Conservation (phyloP, 2,329 filamentous ascomycete genomes). For the Coniochaeta sp. region DNA sequence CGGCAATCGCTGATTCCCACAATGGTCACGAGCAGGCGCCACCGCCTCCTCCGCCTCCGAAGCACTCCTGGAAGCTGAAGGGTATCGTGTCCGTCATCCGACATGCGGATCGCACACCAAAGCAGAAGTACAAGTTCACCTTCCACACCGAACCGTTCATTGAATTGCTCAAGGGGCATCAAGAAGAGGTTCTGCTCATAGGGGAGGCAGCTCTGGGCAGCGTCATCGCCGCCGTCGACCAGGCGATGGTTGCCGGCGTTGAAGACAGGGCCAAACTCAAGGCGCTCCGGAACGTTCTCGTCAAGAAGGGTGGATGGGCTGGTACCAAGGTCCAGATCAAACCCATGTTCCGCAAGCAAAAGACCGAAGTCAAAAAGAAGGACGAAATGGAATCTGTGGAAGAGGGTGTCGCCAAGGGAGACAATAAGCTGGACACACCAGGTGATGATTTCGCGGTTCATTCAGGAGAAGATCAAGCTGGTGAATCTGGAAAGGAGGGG, state of each 20-base stretch:
- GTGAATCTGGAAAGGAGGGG: conserved; percentile 6
- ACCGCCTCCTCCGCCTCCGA: conserved; percentile 60
- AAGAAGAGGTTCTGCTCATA: conserved; percentile 91
- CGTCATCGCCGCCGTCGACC: conserved; percentile 80
- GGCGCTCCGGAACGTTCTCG: conserved; percentile 75
- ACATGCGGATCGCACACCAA: conserved; percentile 93
- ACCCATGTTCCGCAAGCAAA: conserved; percentile 94
- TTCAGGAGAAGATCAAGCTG: not conserved
- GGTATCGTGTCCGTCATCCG: conserved; percentile 95
- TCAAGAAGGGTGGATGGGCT: conserved; percentile 88
- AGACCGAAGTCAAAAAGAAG: conserved; percentile 57
- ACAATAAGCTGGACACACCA: conserved; percentile 14
- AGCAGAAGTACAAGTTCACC: conserved; percentile 99
- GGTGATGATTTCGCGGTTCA: not conserved
- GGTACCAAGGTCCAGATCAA: conserved; percentile 99
- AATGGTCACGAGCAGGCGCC: conserved; percentile 38
- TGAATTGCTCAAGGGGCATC: conserved; percentile 86
- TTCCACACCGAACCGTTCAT: conserved; percentile 97
- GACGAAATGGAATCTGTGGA: conserved; percentile 41
- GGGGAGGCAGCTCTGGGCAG: conserved; percentile 84
- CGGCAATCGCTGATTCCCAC: conserved; percentile 16
- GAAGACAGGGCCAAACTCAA: conserved; percentile 87
- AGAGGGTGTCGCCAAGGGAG: conserved; percentile 26
- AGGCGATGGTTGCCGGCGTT: conserved; percentile 68
- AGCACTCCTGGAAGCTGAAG: conserved; percentile 97